These are phyloP conservation scores for Irpex lacteus DNA, from an alignment of 1,284 basidiomycete genomes.

Conservation along the genomic window DNA sequence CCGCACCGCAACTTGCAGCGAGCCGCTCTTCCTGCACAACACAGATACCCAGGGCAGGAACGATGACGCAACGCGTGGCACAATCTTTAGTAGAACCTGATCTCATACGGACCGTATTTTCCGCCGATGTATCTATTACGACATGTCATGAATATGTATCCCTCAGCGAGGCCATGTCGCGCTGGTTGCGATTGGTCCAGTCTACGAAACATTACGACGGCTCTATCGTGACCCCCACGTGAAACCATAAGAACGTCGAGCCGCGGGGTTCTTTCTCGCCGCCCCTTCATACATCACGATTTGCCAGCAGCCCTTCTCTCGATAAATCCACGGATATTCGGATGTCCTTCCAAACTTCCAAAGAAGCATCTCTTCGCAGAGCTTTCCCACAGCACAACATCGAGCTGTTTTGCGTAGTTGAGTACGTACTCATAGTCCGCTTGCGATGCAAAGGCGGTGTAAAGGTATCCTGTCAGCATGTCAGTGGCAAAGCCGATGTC, in stretches of 20 bases:
- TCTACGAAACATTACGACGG: not conserved
- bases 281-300: conserved; percentile 16
- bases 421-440: conserved; percentile 87
- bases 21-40: not conserved
- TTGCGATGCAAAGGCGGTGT: conserved; percentile 83
- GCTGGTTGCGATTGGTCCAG: not conserved
- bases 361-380: conserved; percentile 76
- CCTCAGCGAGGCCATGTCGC: not conserved
- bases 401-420: conserved; percentile 81
- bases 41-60: not conserved
- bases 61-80: not conserved
- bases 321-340: conserved; percentile 77
- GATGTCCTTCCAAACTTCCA: conserved; percentile 77
- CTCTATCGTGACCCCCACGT: not conserved
- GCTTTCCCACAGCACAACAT: conserved; percentile 81
- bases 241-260: not conserved
- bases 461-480: conserved; percentile 69
- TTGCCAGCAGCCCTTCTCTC: conserved; percentile 46
- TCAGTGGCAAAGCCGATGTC: conserved; percentile 20
- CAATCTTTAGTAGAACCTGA: not conserved
- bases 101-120: not conserved
- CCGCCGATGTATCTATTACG: not conserved
- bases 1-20: not conserved
- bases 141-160: not conserved
- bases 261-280: not conserved